These are phyloP conservation scores for Xylaria acuta DNA, from an alignment of 495 filamentous ascomycete species.

Conservation along the genomic window DNA sequence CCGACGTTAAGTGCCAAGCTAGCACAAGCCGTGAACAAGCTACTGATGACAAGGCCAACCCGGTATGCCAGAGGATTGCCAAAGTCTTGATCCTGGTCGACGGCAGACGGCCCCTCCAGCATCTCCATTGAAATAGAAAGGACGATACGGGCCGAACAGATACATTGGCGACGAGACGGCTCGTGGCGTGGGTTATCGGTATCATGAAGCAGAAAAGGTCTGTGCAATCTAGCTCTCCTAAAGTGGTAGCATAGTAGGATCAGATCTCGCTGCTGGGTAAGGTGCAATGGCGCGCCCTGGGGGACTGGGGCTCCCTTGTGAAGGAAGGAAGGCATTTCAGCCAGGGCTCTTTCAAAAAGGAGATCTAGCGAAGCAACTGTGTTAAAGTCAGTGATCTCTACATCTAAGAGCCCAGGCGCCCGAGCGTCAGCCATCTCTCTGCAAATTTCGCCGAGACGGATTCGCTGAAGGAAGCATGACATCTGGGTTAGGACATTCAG, in stretches of 20 bases:
- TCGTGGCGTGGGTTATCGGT: conserved; percentile 10
- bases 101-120: conserved; percentile 3
- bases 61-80: conserved; percentile 11
- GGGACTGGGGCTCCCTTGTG: conserved; percentile 12
- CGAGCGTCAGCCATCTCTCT: conserved; percentile 50
- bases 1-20: conserved; percentile 15
- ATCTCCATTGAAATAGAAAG: conserved; percentile 12
- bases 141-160: conserved; percentile 22
- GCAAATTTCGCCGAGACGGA: conserved; percentile 53
- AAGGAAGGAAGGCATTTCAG: conserved; percentile 29
- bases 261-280: conserved; percentile 30
- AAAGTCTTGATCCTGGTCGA: background rate
- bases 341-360: conserved; percentile 31
- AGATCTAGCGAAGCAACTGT: conserved; percentile 26
- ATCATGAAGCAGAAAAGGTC: conserved; percentile 35
- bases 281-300: conserved; percentile 1
- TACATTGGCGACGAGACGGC: conserved; percentile 20
- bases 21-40: conserved; percentile 22
- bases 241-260: conserved; percentile 30
- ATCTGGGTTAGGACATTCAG: conserved; percentile 50
- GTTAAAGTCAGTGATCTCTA: conserved; percentile 29
- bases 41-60: conserved; percentile 25
- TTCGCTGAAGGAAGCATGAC: conserved; percentile 55
- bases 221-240: conserved; percentile 33
- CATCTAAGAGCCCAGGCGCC: conserved; percentile 19